Conservation (phyloP, 352 stramenopile genomes). For the Globisporangium cylindrosporum region DNA sequence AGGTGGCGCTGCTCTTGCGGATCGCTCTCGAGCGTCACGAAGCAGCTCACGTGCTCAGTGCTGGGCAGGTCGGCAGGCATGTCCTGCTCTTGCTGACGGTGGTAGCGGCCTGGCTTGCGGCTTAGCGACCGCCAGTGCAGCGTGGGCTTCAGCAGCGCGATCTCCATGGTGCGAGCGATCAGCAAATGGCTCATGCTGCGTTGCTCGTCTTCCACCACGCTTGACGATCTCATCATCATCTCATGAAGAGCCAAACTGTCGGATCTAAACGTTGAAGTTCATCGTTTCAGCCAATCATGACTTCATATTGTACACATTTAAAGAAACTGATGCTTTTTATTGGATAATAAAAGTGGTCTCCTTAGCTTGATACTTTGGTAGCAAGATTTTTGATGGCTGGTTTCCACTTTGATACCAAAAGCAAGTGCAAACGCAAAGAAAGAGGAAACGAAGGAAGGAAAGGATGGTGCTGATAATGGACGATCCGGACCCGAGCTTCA, state of each 20-base stretch:
- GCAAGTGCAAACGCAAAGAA: background rate
- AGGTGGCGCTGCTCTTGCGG: slow-evolving; percentile 25
- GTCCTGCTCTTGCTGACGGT: slow-evolving; percentile 2
- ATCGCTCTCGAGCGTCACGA: slow-evolving; percentile 20
- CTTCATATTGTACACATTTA: too few species aligned
- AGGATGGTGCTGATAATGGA: slow-evolving; percentile 26
- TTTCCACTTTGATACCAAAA: background rate
- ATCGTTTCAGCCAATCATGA: background rate
- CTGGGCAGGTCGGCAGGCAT: background rate
- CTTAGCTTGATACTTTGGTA: background rate
- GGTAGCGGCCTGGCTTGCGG: slow-evolving; percentile 8
- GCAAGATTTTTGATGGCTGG: background rate
- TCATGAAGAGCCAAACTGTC: background rate
- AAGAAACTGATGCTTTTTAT: too few species aligned
- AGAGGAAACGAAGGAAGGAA: background rate
- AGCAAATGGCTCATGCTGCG: background rate
- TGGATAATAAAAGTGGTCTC: too few species aligned
- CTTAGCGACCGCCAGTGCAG: slow-evolving; percentile 25
- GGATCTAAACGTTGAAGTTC: background rate
- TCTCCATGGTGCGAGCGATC: slow-evolving; percentile 28
- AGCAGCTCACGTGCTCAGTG: slow-evolving; percentile 12
- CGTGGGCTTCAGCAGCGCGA: slow-evolving; percentile 26
- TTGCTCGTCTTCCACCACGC: background rate
- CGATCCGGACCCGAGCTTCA: slow-evolving; percentile 38
- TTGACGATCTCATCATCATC: background rate